Percentiles rank a stretch among this genome's conserved stretches.
Conservation (phyloP, 2,329 filamentous ascomycete genomes). For the Chaetomium olivaceum region DNA sequence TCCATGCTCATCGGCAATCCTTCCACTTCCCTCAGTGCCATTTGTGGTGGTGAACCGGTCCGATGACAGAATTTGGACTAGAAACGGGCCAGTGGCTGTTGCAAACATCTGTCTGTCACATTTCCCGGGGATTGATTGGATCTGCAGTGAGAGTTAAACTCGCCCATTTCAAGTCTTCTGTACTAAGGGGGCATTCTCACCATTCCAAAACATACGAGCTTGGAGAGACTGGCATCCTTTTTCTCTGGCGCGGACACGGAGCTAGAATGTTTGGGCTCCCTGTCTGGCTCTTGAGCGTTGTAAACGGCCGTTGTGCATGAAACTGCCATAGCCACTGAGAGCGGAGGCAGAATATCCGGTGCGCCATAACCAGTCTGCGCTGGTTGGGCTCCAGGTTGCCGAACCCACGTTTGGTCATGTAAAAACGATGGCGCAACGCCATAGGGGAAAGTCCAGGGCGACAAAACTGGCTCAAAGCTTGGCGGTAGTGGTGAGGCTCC, state of each 20-base stretch:
- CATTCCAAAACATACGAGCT: neutral
- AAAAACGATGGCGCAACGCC: neutral
- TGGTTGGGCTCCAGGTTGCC: neutral
- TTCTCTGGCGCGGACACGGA: neutral
- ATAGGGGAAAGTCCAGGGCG: neutral
- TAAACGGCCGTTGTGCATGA: neutral
- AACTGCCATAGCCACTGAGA: neutral
- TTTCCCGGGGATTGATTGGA: neutral
- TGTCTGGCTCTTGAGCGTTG: neutral
- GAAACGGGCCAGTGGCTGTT: neutral
- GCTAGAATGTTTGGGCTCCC: neutral
- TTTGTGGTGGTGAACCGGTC: neutral
- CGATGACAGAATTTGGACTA: neutral
- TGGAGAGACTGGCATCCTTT: neutral
- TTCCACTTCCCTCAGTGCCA: slow-evolving; percentile 5
- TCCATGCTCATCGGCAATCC: neutral
- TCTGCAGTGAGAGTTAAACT: neutral
- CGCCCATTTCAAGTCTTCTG: neutral
- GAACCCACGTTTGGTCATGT: neutral
- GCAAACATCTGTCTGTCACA: neutral
- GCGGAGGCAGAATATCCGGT: neutral
- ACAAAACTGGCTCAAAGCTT: neutral
- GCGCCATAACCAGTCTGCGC: neutral
- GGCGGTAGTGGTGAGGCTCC: neutral
- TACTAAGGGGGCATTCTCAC: neutral